Conservation (phyloP, 78 protist species). For the Guillardia theta region DNA sequence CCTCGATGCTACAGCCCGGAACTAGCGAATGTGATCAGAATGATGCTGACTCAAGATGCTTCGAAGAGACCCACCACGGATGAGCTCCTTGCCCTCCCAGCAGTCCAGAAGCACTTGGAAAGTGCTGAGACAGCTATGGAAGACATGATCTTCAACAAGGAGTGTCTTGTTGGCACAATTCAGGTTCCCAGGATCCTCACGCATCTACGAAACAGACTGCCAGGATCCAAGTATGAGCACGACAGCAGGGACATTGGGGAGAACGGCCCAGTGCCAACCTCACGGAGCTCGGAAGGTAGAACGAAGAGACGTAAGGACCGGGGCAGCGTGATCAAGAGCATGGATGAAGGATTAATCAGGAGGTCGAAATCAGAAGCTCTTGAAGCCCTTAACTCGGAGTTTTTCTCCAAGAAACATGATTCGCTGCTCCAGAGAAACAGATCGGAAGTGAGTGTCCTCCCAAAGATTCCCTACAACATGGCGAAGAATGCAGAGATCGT, state of each 20-base stretch:
- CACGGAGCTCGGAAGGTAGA: neutral
- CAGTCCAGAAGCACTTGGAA: neutral
- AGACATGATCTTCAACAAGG: neutral
- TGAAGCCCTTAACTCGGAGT: too few relatives aligned
- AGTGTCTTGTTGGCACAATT: neutral
- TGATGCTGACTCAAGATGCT: neutral
- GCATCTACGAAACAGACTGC: neutral
- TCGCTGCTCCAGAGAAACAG: too few relatives aligned
- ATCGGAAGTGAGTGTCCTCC: too few relatives aligned
- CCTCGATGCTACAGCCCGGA: neutral
- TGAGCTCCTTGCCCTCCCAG: neutral
- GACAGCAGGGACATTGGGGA: neutral
- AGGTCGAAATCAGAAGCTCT: neutral
- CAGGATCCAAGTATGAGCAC: neutral
- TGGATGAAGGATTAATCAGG: neutral
- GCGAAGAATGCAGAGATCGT: too few relatives aligned
- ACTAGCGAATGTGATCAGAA: neutral
- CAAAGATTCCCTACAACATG: too few relatives aligned
- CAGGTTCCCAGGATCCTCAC: neutral
- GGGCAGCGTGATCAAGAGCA: neutral
- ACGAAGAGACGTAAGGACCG: neutral
- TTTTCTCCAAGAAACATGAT: too few relatives aligned
- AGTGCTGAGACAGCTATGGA: neutral
- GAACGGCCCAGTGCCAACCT: neutral
- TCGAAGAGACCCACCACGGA: neutral